Evolutionary conservation across 768 basidiomycete genomes (phyloP), one percentile per base, ranked within the genome.

Genomic region (Melanogaster broomeanus): DNA sequence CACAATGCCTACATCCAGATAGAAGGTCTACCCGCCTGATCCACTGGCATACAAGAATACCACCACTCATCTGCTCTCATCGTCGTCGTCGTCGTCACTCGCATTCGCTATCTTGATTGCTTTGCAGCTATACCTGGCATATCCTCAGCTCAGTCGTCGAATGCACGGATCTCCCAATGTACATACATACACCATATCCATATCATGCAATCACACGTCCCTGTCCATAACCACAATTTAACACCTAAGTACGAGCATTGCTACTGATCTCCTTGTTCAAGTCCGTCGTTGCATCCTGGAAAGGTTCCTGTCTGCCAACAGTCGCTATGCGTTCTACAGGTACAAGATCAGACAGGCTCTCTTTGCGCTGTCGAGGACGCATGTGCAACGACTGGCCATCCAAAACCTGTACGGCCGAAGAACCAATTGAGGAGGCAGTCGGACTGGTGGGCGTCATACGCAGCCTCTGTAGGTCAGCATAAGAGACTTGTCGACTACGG

Each of bases 391-490:
- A 69, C 39, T 80, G 77, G 21, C 67, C 64, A 21, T 77, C 74
- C 9, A 60, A 45, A 3, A 38, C 31, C 18, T 55, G 67, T 37
- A 60, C 13, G 45, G 60, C 43, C 2, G 59, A 54, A 8, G 60
- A 61, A 11, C 49, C 18, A 11, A 51, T 27, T 15, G 63, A 51
- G 13, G 52, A 21, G 24, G 40, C 43, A 25, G 37, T 28, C n/a
- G 53, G 63, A 45, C 53, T 48, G 37, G 51, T 46, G 15, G 59
- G 39, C 40, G 68, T 61, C 69, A 71, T 69, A 50, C 83, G 83
- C 19, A 88, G 74, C 55, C 82, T 77, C 68, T 90, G 88, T 45
- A 93, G 67, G 70, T 93, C 86, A n/a, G 90, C 90, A 60, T 88
- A 93, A 19, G 88, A 90, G 42, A 80, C 83, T 52, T 82, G 82